Conservation (phyloP, 768 basidiomycete genomes). For the Jaapia argillacea region DNA sequence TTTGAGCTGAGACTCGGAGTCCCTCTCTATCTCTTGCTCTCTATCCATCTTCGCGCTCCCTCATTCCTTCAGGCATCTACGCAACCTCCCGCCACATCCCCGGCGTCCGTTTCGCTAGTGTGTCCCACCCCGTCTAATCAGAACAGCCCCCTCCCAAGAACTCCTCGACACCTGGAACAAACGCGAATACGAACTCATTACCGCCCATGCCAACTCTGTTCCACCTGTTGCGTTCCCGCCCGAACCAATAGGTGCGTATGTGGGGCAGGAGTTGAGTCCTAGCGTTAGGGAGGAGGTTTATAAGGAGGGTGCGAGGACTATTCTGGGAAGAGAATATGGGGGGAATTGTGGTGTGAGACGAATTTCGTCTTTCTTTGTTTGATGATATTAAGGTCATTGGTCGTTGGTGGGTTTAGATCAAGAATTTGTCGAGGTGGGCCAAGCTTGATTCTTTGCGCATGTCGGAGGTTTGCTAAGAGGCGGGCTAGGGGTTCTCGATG, state of each 20-base stretch:
- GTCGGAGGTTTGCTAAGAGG: background rate
- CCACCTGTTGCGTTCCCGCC: constrained; percentile 65
- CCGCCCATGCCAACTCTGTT: constrained; percentile 35
- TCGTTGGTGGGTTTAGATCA: constrained; percentile 40
- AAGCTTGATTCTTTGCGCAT: too few species aligned
- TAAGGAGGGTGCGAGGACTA: constrained; percentile 60
- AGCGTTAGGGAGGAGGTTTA: constrained; percentile 43
- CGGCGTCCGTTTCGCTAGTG: constrained; percentile 69
- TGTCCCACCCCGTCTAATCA: constrained; percentile 68
- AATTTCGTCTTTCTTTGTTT: too few species aligned
- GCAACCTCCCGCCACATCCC: constrained; percentile 71
- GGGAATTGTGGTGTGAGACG: constrained; percentile 66
- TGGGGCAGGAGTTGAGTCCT: constrained; percentile 51
- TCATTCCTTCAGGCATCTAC: constrained; percentile 46
- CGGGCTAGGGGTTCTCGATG: constrained; percentile 48
- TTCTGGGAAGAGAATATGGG: constrained; percentile 73
- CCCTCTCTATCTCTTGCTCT: too few species aligned
- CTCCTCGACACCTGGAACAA: constrained; percentile 67
- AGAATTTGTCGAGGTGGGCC: constrained; percentile 60
- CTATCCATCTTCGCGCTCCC: background rate
- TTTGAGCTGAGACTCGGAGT: too few species aligned
- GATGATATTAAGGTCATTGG: background rate
- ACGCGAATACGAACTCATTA: constrained; percentile 58
- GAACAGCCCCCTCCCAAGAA: constrained; percentile 67
- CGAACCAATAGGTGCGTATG: constrained; percentile 46